These are phyloP conservation scores for Talaromyces sp. DNA, from an alignment of 2,329 filamentous ascomycete genomes.

Conservation along the genomic window DNA sequence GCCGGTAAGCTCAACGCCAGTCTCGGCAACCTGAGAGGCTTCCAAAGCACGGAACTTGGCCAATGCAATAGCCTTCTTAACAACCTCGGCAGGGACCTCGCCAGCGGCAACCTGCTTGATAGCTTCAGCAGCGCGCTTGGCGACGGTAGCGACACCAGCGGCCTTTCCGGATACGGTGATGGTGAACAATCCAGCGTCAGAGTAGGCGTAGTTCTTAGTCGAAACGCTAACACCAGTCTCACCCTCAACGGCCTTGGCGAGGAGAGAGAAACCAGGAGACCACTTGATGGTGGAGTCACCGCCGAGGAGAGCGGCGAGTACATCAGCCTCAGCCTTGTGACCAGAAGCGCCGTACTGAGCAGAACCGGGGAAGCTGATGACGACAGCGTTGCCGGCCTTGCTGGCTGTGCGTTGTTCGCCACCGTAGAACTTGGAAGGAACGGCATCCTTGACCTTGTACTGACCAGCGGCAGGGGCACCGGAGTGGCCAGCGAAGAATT, in stretches of 20 bases:
- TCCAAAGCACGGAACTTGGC: conserved; percentile 92
- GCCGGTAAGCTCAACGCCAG: conserved; percentile 78
- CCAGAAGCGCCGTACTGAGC: conserved; percentile 65
- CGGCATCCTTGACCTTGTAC: conserved; percentile 54
- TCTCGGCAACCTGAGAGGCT: conserved; percentile 70
- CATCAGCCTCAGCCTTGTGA: conserved; percentile 85
- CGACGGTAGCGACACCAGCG: conserved; percentile 66
- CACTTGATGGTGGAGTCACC: conserved; percentile 92
- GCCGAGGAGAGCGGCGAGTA: conserved; percentile 84
- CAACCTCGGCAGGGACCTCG: conserved; percentile 73
- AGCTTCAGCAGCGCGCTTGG: conserved; percentile 71
- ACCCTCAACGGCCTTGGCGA: conserved; percentile 71
- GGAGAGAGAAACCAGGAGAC: conserved; percentile 85
- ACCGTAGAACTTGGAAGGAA: conserved; percentile 81
- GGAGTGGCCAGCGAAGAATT: conserved; percentile 79
- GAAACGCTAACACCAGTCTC: conserved; percentile 64
- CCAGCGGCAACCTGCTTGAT: conserved; percentile 78
- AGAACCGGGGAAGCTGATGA: conserved; percentile 89
- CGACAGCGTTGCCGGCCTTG: conserved; percentile 71
- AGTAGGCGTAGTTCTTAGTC: conserved; percentile 80
- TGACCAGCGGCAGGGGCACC: conserved; percentile 47
- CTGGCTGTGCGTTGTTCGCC: conserved; percentile 88
- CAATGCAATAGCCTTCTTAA: conserved; percentile 85
- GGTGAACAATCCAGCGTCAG: conserved; percentile 85
- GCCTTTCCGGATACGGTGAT: conserved; percentile 76